Evolutionary conservation across 192 early-diverging fungal species (phyloP).

Genomic region (Coemansia sp.): DNA sequence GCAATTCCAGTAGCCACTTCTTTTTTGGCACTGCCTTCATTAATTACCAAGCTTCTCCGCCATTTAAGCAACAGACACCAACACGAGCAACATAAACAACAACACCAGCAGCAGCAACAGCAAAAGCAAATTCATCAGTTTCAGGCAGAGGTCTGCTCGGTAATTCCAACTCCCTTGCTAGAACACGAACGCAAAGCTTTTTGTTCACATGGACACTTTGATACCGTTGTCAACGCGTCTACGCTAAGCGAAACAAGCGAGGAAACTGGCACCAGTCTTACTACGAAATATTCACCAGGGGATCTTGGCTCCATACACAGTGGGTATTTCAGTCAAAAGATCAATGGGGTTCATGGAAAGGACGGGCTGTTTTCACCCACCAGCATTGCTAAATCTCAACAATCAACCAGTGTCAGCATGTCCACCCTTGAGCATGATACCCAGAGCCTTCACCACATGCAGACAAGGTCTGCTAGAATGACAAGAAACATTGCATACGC

Average conservation of each 20-base stretch:
- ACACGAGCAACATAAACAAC: background rate
- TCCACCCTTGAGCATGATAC: background rate
- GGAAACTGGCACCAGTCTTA: background rate
- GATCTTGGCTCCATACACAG: background rate
- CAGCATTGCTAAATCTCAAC: background rate
- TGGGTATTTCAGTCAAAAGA: background rate
- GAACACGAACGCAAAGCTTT: background rate
- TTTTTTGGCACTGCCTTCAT: background rate
- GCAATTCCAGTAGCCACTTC: conserved; percentile 1
- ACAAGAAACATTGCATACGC: background rate
- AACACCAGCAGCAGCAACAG: too few species aligned
- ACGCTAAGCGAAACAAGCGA: conserved; percentile 8
- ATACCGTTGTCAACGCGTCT: background rate
- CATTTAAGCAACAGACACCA: background rate
- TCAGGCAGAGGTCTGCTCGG: background rate
- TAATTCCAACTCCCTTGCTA: background rate
- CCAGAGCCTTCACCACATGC: background rate
- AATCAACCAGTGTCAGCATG: conserved; percentile 1
- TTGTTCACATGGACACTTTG: background rate
- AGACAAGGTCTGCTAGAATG: background rate
- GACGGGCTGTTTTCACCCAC: background rate
- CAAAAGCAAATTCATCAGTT: too few species aligned
- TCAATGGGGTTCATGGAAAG: background rate
- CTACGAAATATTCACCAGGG: background rate
- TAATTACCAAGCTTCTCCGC: background rate